Evolutionary conservation across 2,329 filamentous ascomycete genomes (phyloP), one percentile per base, ranked within the genome.

Genomic region (Aspergillus sp.): DNA sequence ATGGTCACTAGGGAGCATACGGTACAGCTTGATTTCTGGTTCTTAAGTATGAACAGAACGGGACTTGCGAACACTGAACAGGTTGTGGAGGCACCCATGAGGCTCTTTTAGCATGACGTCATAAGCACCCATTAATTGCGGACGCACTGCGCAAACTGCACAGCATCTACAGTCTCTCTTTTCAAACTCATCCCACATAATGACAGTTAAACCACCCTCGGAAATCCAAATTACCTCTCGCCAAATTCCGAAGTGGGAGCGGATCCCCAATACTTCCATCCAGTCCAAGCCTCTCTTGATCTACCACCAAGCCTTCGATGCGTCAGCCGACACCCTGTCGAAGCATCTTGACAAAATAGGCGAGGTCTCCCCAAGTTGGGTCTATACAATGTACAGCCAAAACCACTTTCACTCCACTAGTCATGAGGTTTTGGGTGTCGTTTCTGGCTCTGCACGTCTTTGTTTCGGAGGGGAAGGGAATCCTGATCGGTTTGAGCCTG

Each of bases 391-490:
- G 86, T 90, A 87, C 70, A 71, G 69, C 36, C 82, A 80, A 5
- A 84, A 81, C 1, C 87, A 90, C 72, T 90, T 87, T 70, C 87
- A 90, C 73, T 84, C 79, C 64, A 89, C 81, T 0, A 81, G 83
- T 0, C 87, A 90, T 68, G 86, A 90, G 73, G 81, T 89, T 3
- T 80, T 91, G 2, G 83, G 80, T 62, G 79, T 90, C 48, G 79
- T 80, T 42, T 72, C 72, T 2, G 86, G 88, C 0, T 78, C 74
- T 22, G 87, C 88, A 0, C 78, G 73, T 36, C 75, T 90, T 1
- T 88, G 85, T 60, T 89, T 90, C 61, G 87, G 87, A 4, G 85
- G 86, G 13, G 85, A 88, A 62, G 74, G 77, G 0, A 89, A 89
- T 59, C 80, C 83, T 0, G 74, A 70, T 0, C 74, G 79, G 4